Evolutionary conservation across 2,329 filamentous ascomycete species (phyloP).

Genomic region (Fusarium gaditjirri): DNA sequence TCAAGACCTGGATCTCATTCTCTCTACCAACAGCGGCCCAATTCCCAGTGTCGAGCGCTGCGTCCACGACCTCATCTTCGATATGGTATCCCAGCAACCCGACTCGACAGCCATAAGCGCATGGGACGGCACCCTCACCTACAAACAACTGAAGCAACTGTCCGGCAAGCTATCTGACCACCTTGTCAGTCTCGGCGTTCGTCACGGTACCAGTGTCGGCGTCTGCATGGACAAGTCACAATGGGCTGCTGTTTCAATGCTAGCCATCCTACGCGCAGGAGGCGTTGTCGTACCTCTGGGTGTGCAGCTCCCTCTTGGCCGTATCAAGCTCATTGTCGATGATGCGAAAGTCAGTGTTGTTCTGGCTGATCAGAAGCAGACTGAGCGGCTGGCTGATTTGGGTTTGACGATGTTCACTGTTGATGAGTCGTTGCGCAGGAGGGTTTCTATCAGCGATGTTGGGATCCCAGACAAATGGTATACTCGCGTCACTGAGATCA

Average conservation of each 20-base stretch:
- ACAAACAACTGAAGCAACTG: neutral
- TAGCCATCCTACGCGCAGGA: neutral
- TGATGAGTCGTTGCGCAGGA: neutral
- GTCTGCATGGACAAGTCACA: constrained; percentile 5
- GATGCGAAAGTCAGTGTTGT: neutral
- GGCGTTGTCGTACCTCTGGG: neutral
- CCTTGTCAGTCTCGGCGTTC: neutral
- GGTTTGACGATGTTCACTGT: neutral
- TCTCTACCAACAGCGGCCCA: neutral
- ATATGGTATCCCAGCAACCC: neutral
- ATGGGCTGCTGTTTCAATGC: neutral
- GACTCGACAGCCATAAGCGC: neutral
- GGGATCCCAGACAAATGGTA: neutral
- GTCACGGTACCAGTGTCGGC: neutral
- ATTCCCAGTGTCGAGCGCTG: neutral
- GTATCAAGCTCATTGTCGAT: neutral
- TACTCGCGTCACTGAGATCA: neutral
- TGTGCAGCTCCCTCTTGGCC: neutral
- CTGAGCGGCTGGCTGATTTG: neutral
- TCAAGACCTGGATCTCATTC: neutral
- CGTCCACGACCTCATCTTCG: neutral
- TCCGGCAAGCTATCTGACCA: neutral
- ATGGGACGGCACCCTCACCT: neutral
- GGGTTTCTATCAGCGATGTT: neutral
- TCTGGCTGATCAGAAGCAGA: neutral